A percentile compares a stretch with the other conserved stretches of the same genome.
Conservation (phyloP, 768 basidiomycete species). For the Trametes elegans region DNA sequence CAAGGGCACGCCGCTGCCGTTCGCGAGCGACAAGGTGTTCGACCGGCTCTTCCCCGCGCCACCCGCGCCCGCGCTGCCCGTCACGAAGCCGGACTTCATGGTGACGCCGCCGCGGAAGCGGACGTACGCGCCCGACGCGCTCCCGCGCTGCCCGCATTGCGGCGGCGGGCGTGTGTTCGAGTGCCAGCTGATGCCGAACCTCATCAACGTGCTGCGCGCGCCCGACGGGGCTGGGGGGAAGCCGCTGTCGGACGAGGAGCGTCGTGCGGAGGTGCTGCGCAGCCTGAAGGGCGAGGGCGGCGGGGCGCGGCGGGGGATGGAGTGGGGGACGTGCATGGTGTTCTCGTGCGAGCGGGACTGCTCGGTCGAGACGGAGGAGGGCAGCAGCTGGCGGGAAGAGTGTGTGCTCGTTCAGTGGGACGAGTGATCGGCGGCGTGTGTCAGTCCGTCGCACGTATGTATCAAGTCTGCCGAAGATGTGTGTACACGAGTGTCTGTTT, state of each 20-base stretch:
- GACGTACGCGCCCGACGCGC: conserved; percentile 45
- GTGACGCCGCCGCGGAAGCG: conserved; percentile 47
- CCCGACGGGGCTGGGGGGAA: conserved; percentile 24
- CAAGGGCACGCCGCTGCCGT: conserved; percentile 82
- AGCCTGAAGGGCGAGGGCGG: conserved; percentile 47
- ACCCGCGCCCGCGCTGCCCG: conserved; percentile 38
- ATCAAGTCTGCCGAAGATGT: background rate
- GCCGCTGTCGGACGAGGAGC: conserved; percentile 62
- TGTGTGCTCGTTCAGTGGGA: conserved; percentile 77
- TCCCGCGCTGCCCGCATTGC: conserved; percentile 71
- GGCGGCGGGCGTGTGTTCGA: conserved; percentile 74
- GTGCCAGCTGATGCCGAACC: conserved; percentile 91
- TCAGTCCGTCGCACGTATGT: no score
- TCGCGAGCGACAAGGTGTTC: conserved; percentile 74
- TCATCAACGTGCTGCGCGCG: conserved; percentile 72
- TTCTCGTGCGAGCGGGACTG: conserved; percentile 84
- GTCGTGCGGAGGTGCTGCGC: conserved; percentile 58
- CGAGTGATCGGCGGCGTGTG: no score
- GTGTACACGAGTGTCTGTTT: background rate
- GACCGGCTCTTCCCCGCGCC: conserved; percentile 69
- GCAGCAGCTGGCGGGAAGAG: conserved; percentile 69
- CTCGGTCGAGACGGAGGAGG: conserved; percentile 36
- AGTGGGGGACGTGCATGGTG: conserved; percentile 91
- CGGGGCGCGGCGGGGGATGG: conserved; percentile 66
- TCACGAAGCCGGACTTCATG: conserved; percentile 61